Base-by-base conservation (phyloP, 148 eudicot genomes). In the Amaranthus hypochondriacus region DNA sequence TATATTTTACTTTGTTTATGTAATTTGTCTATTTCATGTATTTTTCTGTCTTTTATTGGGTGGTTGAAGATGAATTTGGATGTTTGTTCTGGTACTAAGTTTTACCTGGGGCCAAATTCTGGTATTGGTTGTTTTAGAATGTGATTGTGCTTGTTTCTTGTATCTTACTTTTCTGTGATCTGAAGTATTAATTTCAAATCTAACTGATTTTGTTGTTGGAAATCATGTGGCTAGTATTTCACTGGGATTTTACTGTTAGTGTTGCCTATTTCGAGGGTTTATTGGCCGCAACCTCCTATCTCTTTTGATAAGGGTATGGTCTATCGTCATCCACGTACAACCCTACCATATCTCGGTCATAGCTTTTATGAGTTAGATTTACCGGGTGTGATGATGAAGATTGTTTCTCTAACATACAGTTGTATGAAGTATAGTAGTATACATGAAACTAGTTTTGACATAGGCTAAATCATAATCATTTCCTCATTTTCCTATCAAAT, bases 21-120 rank as follows among this genome's bases (percentile, higher is more conserved):
- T 28, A 55, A 56, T 65, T 75, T 75, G 82, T 75, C 67, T 62
- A 64, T 62, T 60, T 70, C 61, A 51, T 46, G 28, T 66, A 62
- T 68, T 54, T 60, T 51, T 46, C 77, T 61, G 8, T 61, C 64
- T 68, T 68, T 63, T 74, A 73, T 74, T 51, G 56, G 71, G 48
- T 74, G 48, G 9, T 68, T 74, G 69, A 55, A 55, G 70, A 28
- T 68, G 61, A 68, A 74, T 18, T 78, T 73, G 54, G 73, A 62
- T 39, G 56, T 47, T 56, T 77, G 66, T 72, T 54, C 14, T 13
- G 54, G 44, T 72, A 48, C 62, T 7, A 47, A 72, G 75, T 66
- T 56, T 67, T 42, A 5, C 48, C 5, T 58, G 70, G 78, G 66
- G 46, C 66, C 73, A 48, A 60, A 68, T 52, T 78, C 6, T 44